A percentile compares a stretch with the other conserved stretches of the same genome.
These are phyloP conservation scores for Penicillium sp. DNA, from an alignment of 2,329 filamentous ascomycete species.

Conservation along the genomic window DNA sequence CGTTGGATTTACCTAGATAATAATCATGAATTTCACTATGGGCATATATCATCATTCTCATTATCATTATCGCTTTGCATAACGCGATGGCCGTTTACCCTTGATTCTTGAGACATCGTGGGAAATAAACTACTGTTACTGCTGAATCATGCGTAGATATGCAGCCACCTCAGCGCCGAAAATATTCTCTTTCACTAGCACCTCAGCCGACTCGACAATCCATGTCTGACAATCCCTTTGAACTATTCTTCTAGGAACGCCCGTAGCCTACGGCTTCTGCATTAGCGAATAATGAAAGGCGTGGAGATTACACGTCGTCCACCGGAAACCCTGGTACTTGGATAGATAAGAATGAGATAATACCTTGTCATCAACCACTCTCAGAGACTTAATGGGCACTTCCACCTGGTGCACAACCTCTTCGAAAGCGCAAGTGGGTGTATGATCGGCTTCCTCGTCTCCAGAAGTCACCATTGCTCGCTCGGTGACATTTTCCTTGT, in stretches of 20 bases:
- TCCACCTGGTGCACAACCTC: constrained; percentile 20
- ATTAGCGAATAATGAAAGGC: background rate
- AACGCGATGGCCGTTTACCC: too few relatives aligned
- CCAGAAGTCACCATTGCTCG: constrained; percentile 17
- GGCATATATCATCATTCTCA: background rate
- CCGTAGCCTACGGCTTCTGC: background rate
- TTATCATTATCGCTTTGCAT: too few relatives aligned
- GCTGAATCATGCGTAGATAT: constrained; percentile 33
- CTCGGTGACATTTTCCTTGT: background rate
- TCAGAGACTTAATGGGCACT: constrained; percentile 24
- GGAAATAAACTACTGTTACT: constrained; percentile 20
- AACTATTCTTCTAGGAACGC: constrained; percentile 25
- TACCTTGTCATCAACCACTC: constrained; percentile 16
- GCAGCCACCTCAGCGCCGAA: constrained; percentile 26
- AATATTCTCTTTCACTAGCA: constrained; percentile 36
- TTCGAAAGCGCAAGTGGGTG: constrained; percentile 36
- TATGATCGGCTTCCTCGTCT: constrained; percentile 27
- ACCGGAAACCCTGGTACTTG: background rate
- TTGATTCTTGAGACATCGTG: too few relatives aligned
- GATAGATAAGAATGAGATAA: background rate
- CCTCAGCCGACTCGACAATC: constrained; percentile 41
- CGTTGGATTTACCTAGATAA: background rate
- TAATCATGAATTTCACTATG: background rate
- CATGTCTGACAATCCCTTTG: constrained; percentile 44
- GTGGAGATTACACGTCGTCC: background rate